Conservation (phyloP, 805 yeast species). For the Metschnikowia koreensis region DNA sequence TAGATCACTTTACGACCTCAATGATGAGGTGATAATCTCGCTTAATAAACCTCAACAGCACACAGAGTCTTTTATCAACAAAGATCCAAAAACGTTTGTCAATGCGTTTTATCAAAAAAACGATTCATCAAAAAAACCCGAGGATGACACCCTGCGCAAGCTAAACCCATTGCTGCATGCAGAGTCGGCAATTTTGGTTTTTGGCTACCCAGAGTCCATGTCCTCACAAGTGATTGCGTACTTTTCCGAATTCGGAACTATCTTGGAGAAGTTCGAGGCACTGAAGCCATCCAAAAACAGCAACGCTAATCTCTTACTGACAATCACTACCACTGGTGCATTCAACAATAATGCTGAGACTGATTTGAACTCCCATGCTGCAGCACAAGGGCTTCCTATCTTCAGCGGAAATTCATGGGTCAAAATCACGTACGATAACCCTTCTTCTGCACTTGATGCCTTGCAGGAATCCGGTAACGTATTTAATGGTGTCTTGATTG, state of each 20-base stretch:
- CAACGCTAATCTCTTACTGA: conserved; percentile 7
- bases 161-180: conserved; percentile 27
- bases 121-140: conserved; percentile 5
- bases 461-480: conserved; percentile 76
- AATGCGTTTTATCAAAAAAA: conserved; percentile 39
- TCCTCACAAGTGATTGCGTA: conserved; percentile 66
- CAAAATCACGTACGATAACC: conserved; percentile 77
- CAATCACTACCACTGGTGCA: conserved; percentile 15
- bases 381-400: conserved; percentile 47
- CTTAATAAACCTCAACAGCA: conserved; percentile 35
- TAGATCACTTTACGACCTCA: conserved; percentile 49
- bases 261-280: conserved; percentile 68
- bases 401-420: conserved; percentile 89
- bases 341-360: conserved; percentile 2
- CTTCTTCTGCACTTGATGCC: conserved; percentile 77
- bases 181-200: conserved; percentile 74
- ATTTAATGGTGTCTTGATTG: conserved; percentile 65
- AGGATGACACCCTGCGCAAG: conserved; percentile 12
- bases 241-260: conserved; percentile 75
- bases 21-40: conserved; percentile 40
- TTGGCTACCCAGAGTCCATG: conserved; percentile 82
- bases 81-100: conserved; percentile 45
- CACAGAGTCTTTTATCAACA: conserved; percentile 41
- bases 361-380: not conserved
- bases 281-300: conserved; percentile 10